Base-by-base conservation (phyloP, 1,284 basidiomycete genomes). In the Pseudozyma sp. region DNA sequence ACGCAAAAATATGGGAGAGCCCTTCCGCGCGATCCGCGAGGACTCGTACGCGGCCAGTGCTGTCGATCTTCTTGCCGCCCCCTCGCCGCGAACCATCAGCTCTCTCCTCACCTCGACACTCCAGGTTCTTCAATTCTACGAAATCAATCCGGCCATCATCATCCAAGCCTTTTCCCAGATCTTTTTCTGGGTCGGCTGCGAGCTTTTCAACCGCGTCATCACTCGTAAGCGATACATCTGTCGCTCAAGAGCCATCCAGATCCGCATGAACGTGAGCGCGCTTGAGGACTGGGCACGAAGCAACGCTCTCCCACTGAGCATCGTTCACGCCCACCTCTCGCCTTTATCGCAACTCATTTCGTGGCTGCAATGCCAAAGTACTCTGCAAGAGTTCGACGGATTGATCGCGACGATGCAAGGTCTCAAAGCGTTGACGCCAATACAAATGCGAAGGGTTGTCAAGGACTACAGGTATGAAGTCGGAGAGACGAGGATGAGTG, bases 161-260 rank as follows among this genome's bases (percentile, higher is more conserved):
- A 91, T 92, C 14, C 96, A 99, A 84, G 89, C 94, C 48, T 95
- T 95, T 89, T 96, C 94, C 0, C 96, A 99, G 86, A 90, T 97
- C 18, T 91, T 95, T 87, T 96, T 94, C 83, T 96, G 94, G 94
- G 83, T 87, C 59, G 86, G 87, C 13, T 87, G 93, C 85, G 96
- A 99, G 87, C 89, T 94, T 36, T 99, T 98, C 87, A 99, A 99
- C 86, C 91, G 95, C 38, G 76, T 94, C 40, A 97, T 98, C 87
- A 98, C 98, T 85, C 91, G 95, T 51, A 95, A 94, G 86, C 96
- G 95, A 83, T 96, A 94, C 83, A 87, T 98, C 0, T 98, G 96
- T 86, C 90, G 96, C 87, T 93, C 87, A 67, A 90, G 92, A 78
- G 95, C 97, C 1, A 88, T 93, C 64, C 95, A 97, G 84, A 93